phyloP scores from a whole-genome alignment of 345 rosid genomes.

The Melastoma malabathricum region DNA sequence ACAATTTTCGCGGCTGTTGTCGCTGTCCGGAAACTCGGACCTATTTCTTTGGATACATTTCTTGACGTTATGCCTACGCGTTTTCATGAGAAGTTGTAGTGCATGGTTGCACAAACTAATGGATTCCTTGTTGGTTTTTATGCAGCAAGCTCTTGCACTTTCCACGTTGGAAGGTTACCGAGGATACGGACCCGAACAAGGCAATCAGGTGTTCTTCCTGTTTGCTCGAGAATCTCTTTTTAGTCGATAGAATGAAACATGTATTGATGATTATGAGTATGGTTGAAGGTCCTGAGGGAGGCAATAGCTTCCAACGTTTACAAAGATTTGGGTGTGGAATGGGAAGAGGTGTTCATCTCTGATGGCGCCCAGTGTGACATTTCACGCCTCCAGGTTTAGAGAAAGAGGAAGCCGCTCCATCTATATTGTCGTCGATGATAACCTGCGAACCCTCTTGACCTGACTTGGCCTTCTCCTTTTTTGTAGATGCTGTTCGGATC shows the following conservation, averaged over 20 bases:
- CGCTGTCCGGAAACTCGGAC: no score
- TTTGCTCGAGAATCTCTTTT: not conserved
- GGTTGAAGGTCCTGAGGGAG: constrained; percentile 23
- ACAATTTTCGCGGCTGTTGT: no score
- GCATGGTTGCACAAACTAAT: not conserved
- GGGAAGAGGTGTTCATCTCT: constrained; percentile 28
- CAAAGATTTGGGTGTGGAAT: constrained; percentile 16
- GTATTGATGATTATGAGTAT: not conserved
- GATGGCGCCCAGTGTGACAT: constrained; percentile 46
- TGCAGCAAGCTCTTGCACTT: constrained; percentile 42
- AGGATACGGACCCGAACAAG: constrained; percentile 60
- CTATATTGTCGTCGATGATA: no score
- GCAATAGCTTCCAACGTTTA: constrained; percentile 25
- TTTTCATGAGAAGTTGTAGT: not conserved
- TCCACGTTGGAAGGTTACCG: constrained; percentile 42
- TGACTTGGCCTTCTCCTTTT: not conserved
- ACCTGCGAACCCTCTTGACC: no score
- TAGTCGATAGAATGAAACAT: not conserved
- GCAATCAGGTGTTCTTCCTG: constrained; percentile 31
- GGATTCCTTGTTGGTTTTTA: constrained; percentile 4
- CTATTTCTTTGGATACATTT: no score
- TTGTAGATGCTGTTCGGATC: constrained; percentile 36
- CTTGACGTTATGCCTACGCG: not conserved
- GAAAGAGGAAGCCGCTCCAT: not conserved
- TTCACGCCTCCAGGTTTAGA: constrained; percentile 29